A percentile compares a stretch with the other conserved stretches of the same genome.
Evolutionary conservation across 352 stramenopile species (phyloP).

Genomic region (Elongisporangium senticosum): DNA sequence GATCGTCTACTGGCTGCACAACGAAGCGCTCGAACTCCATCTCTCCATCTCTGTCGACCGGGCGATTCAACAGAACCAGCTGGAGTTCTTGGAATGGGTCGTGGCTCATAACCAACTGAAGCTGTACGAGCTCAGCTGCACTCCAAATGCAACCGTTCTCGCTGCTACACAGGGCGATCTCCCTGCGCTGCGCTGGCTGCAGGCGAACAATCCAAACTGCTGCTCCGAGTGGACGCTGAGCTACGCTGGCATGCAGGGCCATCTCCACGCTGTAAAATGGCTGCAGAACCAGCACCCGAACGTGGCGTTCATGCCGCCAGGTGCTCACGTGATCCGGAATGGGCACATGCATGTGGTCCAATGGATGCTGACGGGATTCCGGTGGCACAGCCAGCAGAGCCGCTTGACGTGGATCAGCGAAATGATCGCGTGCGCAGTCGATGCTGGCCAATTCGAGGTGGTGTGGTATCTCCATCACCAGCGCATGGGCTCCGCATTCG

Average conservation of each 20-base stretch:
- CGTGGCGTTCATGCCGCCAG: neutral
- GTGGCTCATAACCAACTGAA: too few relatives aligned
- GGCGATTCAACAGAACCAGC: neutral
- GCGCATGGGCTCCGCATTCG: neutral
- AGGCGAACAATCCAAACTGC: neutral
- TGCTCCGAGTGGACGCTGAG: neutral
- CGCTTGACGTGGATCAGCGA: neutral
- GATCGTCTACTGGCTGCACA: neutral
- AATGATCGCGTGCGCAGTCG: neutral
- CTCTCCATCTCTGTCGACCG: neutral
- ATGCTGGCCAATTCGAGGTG: neutral
- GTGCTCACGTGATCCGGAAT: neutral
- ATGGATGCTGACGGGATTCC: neutral
- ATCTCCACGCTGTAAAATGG: conserved; percentile 28
- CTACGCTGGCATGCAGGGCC: neutral
- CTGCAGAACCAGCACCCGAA: conserved; percentile 20
- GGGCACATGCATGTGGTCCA: conserved; percentile 1
- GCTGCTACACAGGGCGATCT: neutral
- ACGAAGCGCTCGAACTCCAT: neutral
- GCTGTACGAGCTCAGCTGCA: neutral
- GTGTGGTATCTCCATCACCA: neutral
- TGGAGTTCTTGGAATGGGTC: neutral
- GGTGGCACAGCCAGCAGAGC: neutral
- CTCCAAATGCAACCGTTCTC: neutral
- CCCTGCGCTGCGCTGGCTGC: neutral